A percentile compares a stretch with the other conserved stretches of the same genome.
These are phyloP conservation scores for Baudoinia panamericana DNA, from an alignment of 495 filamentous ascomycete species.

Conservation along the genomic window DNA sequence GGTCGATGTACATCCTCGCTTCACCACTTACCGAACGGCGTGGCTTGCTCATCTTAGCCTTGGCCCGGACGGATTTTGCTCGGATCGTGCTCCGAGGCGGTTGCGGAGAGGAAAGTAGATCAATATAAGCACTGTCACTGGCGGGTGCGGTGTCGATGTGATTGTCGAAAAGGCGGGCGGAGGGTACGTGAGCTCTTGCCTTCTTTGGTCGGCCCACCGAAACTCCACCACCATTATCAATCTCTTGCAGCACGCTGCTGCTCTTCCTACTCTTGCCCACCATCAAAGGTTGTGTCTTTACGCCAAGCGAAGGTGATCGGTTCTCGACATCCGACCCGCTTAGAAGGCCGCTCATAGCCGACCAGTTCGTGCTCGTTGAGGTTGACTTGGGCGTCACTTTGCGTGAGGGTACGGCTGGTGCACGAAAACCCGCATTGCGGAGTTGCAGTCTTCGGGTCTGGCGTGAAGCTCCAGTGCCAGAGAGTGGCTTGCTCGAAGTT, in stretches of 20 bases:
- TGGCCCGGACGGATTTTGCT: conserved; percentile 1
- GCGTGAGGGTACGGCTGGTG: conserved; percentile 8
- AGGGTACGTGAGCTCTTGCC: conserved; percentile 1
- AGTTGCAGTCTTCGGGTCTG: conserved; percentile 17
- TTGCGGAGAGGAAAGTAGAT: conserved; percentile 5
- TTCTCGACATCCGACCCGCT: conserved; percentile 15
- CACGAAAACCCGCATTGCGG: conserved; percentile 20
- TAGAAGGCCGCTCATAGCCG: neutral
- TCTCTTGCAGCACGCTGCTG: conserved; percentile 15
- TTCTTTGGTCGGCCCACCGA: conserved; percentile 3
- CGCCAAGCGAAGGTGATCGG: conserved; percentile 1
- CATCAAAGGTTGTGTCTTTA: neutral
- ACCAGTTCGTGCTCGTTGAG: conserved; percentile 8
- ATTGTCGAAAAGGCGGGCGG: conserved; percentile 1
- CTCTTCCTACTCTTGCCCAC: conserved; percentile 6
- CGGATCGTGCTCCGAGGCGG: conserved; percentile 2
- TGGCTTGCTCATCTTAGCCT: conserved; percentile 3
- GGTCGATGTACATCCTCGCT: conserved; percentile 21
- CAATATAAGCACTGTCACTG: neutral
- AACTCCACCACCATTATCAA: conserved; percentile 2
- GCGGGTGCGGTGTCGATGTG: neutral
- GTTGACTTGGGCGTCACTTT: conserved; percentile 18
- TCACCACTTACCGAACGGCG: conserved; percentile 15
- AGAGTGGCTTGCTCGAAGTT: conserved; percentile 1
- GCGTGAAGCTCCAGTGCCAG: conserved; percentile 10